These are phyloP conservation scores for Colletotrichum camelliae DNA, from an alignment of 2,329 filamentous ascomycete genomes.

Conservation along the genomic window DNA sequence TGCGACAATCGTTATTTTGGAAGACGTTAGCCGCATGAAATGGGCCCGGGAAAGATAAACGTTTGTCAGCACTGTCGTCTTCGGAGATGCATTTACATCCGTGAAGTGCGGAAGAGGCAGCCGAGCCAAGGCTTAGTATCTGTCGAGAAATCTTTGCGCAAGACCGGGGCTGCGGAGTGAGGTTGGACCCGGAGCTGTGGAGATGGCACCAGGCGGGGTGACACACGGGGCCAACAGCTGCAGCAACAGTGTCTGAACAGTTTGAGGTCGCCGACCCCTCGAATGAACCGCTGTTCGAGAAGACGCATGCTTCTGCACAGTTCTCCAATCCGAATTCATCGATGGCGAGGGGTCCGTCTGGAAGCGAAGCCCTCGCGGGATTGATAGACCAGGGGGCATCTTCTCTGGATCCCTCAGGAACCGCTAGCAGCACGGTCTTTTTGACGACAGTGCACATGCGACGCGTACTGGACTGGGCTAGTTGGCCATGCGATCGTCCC, in stretches of 20 bases:
- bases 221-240: neutral
- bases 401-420: neutral
- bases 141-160: neutral
- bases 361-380: neutral
- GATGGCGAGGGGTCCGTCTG: neutral
- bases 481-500: neutral
- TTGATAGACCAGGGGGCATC: neutral
- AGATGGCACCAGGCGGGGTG: neutral
- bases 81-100: neutral
- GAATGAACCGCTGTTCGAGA: neutral
- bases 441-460: neutral
- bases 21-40: neutral
- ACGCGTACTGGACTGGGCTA: neutral
- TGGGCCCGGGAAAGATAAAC: neutral
- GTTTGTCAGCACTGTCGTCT: neutral
- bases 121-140: neutral
- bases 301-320: neutral
- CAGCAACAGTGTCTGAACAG: neutral
- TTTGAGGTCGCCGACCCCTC: neutral
- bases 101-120: neutral
- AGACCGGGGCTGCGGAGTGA: slow-evolving; percentile 3
- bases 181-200: slow-evolving; percentile 4
- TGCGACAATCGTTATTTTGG: neutral
- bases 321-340: neutral
- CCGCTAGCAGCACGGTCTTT: neutral